phyloP scores from a whole-genome alignment of 805 yeast species.

The Metschnikowia reukaufii region DNA sequence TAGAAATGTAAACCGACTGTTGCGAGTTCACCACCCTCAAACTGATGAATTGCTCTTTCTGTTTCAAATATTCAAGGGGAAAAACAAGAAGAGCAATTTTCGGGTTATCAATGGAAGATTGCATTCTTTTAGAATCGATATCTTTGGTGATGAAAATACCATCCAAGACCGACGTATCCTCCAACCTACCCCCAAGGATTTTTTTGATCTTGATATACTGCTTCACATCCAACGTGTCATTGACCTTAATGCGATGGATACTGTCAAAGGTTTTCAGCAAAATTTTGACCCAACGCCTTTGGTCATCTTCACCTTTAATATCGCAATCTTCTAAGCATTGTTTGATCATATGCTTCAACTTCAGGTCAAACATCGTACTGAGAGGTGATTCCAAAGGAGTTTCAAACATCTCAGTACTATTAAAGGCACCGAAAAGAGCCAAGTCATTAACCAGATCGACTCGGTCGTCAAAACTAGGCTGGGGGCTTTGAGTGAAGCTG shows the following conservation, averaged over 20 bases:
- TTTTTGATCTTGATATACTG: slow-evolving; percentile 86
- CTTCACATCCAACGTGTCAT: slow-evolving; percentile 81
- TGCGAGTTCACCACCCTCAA: slow-evolving; percentile 83
- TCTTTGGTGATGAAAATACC: slow-evolving; percentile 86
- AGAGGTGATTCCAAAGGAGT: not conserved
- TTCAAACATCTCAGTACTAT: not conserved
- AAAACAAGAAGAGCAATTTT: slow-evolving; percentile 80
- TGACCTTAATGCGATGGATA: slow-evolving; percentile 41
- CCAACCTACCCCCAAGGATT: slow-evolving; percentile 70
- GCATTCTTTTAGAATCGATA: slow-evolving; percentile 79
- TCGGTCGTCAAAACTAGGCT: not conserved
- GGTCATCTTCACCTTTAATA: slow-evolving; percentile 34
- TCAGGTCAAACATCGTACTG: slow-evolving; percentile 32
- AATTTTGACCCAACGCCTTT: slow-evolving; percentile 66
- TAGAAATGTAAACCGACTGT: slow-evolving; percentile 79
- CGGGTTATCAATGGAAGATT: slow-evolving; percentile 60
- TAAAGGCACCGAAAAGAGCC: not conserved
- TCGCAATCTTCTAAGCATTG: slow-evolving; percentile 67
- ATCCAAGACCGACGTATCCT: slow-evolving; percentile 60
- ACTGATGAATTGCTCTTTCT: slow-evolving; percentile 77
- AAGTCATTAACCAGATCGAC: not conserved
- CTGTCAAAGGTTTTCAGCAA: slow-evolving; percentile 28
- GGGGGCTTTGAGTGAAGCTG: not conserved
- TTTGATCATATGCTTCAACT: slow-evolving; percentile 50
- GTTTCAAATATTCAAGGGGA: slow-evolving; percentile 80